Conservation (phyloP, 306 rosid genomes). For the Senna tora region DNA sequence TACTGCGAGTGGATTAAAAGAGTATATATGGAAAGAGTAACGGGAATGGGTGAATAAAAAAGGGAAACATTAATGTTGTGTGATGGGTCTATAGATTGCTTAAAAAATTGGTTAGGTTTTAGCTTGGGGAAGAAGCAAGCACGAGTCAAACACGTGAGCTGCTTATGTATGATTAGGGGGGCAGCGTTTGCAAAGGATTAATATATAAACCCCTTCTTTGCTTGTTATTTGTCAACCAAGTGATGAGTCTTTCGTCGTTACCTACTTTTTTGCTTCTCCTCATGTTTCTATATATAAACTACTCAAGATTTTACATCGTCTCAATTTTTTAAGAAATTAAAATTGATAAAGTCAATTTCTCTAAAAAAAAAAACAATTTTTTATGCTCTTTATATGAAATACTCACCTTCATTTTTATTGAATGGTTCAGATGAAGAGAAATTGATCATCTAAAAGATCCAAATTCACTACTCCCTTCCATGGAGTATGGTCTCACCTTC, state of each 20-base stretch:
- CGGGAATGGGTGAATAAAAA: neutral
- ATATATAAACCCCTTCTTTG: neutral
- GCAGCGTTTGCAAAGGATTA: too few species aligned
- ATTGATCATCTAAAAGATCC: too few species aligned
- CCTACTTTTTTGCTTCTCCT: neutral
- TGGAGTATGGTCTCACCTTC: neutral
- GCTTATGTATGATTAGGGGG: conserved; percentile 23
- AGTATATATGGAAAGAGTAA: neutral
- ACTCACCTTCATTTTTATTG: too few species aligned
- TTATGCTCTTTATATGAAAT: too few species aligned
- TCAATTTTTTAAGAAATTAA: too few species aligned
- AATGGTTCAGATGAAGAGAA: too few species aligned
- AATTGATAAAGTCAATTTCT: too few species aligned
- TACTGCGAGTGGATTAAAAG: neutral
- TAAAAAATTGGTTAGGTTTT: conserved; percentile 42
- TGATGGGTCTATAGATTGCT: conserved; percentile 18
- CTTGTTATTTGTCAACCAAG: conserved; percentile 63
- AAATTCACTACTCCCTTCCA: too few species aligned
- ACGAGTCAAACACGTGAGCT: conserved; percentile 46
- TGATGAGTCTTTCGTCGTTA: conserved; percentile 1
- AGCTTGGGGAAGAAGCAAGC: conserved; percentile 61
- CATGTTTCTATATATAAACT: neutral
- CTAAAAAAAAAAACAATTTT: too few species aligned
- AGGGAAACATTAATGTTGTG: conserved; percentile 32
- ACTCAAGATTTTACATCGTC: too few species aligned